These are phyloP conservation scores for Talaromyces nanjingensis DNA, from an alignment of 495 filamentous ascomycete genomes.

Conservation along the genomic window DNA sequence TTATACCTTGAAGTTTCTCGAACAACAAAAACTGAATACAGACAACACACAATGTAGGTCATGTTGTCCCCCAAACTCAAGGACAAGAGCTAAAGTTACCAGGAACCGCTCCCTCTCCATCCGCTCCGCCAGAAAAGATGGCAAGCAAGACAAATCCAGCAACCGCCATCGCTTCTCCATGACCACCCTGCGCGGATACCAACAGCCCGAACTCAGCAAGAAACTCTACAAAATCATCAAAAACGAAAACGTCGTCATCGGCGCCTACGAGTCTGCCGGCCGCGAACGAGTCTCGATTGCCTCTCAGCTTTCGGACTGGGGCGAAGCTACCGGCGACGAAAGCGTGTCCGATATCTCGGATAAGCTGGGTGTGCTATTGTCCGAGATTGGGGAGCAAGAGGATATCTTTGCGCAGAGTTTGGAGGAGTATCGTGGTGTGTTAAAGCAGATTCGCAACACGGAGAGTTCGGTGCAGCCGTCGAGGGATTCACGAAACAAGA, in stretches of 20 bases:
- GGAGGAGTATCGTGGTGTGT: constrained; percentile 68
- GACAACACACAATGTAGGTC: not conserved
- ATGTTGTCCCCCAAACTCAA: not conserved
- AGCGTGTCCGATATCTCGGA: constrained; percentile 82
- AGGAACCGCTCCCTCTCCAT: constrained; percentile 59
- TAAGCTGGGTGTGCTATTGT: constrained; percentile 86
- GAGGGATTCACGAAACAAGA: constrained; percentile 74
- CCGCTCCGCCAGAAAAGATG: constrained; percentile 43
- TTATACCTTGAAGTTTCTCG: no score
- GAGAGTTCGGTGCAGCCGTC: constrained; percentile 90
- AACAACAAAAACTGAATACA: no score
- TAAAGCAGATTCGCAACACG: constrained; percentile 90
- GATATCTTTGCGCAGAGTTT: constrained; percentile 77
- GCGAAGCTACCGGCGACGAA: constrained; percentile 80
- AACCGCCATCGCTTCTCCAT: constrained; percentile 66
- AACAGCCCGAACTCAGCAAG: constrained; percentile 77
- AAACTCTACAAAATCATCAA: constrained; percentile 89
- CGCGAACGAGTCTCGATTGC: constrained; percentile 77
- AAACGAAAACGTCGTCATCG: constrained; percentile 75
- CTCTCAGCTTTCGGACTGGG: constrained; percentile 93
- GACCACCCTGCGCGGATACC: constrained; percentile 69
- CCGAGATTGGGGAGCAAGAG: constrained; percentile 89
- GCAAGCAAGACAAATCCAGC: constrained; percentile 24
- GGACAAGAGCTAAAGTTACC: not conserved
- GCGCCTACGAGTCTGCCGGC: constrained; percentile 73